Evolutionary conservation across 228 moss, liverwort and hornwort genomes (phyloP).

Genomic region (Sphagnum fallax): DNA sequence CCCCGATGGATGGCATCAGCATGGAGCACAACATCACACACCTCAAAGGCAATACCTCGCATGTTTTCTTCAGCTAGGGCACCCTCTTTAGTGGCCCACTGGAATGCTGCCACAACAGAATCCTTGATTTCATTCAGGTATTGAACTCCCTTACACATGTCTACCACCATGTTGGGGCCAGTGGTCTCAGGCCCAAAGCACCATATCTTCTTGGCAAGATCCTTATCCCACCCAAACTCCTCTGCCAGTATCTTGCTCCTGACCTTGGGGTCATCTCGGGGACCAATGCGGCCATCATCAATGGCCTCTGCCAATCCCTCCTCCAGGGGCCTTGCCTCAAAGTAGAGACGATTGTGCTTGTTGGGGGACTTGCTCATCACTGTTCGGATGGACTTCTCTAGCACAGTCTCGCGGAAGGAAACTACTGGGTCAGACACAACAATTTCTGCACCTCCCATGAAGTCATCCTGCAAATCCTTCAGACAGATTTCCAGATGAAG

Average conservation of each 20-base stretch:
- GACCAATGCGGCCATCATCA: conserved; percentile 57
- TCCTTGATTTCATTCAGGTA: conserved; percentile 81
- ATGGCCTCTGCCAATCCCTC: conserved; percentile 50
- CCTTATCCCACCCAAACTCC: conserved; percentile 91
- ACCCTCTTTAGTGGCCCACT: conserved; percentile 40
- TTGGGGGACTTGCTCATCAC: conserved; percentile 71
- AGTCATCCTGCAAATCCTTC: conserved; percentile 54
- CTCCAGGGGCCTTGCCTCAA: conserved; percentile 49
- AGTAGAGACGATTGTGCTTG: conserved; percentile 71
- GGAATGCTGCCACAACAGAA: conserved; percentile 42
- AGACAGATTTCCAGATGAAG: conserved; percentile 59
- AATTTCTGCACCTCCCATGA: conserved; percentile 69
- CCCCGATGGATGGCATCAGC: conserved; percentile 44
- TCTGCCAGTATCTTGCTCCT: conserved; percentile 64
- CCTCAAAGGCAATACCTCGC: conserved; percentile 53
- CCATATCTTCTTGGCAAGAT: conserved; percentile 86
- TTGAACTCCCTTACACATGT: conserved; percentile 91
- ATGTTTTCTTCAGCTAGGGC: conserved; percentile 40
- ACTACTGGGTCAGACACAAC: conserved; percentile 64
- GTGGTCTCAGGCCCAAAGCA: conserved; percentile 79
- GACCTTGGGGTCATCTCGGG: conserved; percentile 64
- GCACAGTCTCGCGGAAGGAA: conserved; percentile 64
- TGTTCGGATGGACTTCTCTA: conserved; percentile 38
- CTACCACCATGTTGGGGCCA: conserved; percentile 83
- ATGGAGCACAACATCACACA: conserved; percentile 45